phyloP scores from a whole-genome alignment of 495 filamentous ascomycete genomes.

The Cercophora samala region DNA sequence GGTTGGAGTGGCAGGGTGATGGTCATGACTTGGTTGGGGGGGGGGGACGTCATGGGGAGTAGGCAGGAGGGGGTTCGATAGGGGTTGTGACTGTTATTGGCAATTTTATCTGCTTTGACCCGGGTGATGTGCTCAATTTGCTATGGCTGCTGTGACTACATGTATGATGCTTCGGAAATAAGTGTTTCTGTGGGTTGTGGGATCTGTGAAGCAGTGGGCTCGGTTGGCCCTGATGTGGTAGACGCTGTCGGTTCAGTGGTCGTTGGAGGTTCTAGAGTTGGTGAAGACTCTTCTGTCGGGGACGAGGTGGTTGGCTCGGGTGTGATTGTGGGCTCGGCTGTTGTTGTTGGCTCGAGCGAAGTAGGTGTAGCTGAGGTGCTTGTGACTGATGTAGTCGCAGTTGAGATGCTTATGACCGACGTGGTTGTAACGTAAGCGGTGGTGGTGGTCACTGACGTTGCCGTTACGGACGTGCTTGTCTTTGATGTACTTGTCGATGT shows the following conservation, averaged over 20 bases:
- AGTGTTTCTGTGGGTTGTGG: not conserved
- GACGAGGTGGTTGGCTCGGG: too few species aligned
- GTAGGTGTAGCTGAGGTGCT: too few species aligned
- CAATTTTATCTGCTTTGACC: not conserved
- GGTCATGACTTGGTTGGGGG: not conserved
- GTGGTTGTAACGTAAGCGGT: too few species aligned
- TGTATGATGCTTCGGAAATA: not conserved
- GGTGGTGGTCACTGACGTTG: too few species aligned
- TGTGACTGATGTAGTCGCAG: too few species aligned
- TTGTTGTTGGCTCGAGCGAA: too few species aligned
- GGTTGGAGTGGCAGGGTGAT: not conserved
- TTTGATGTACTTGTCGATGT: too few species aligned
- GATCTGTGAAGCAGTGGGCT: not conserved
- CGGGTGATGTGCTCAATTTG: not conserved
- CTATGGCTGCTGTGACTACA: not conserved
- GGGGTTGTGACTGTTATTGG: not conserved
- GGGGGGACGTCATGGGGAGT: not conserved
- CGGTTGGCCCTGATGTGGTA: not conserved
- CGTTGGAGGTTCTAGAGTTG: too few species aligned
- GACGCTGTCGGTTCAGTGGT: not conserved
- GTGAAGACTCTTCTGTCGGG: too few species aligned
- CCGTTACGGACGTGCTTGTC: too few species aligned
- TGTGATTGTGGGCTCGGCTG: too few species aligned
- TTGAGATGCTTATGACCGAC: too few species aligned
- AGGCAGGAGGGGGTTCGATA: not conserved